phyloP scores from a whole-genome alignment of 2,329 filamentous ascomycete genomes.

The Ophiostoma sp. region DNA sequence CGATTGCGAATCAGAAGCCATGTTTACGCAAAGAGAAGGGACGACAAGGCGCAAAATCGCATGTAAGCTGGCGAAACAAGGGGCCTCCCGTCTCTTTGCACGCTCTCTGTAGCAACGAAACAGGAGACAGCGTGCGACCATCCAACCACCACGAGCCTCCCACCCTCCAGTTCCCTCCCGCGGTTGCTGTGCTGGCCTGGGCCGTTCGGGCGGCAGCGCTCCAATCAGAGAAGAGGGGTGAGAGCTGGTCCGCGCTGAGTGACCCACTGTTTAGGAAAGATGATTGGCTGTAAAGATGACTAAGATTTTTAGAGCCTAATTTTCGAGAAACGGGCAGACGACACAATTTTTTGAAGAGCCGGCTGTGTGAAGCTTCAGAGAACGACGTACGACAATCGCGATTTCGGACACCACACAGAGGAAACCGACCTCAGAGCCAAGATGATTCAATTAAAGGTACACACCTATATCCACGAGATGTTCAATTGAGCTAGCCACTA shows the following conservation, averaged over 20 bases:
- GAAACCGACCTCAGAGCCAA: slow-evolving; percentile 42
- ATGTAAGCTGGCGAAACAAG: slow-evolving; percentile 12
- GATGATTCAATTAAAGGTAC: slow-evolving; percentile 91
- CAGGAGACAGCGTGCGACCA: neutral
- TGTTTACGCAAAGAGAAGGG: neutral
- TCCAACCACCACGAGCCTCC: neutral
- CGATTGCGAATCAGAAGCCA: neutral
- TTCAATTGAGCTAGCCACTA: neutral
- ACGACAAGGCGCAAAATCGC: neutral
- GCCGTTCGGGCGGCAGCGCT: neutral
- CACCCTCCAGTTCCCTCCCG: neutral
- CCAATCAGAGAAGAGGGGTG: slow-evolving; percentile 7
- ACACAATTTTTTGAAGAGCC: slow-evolving; percentile 5
- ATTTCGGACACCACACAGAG: slow-evolving; percentile 12
- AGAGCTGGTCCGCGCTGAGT: neutral
- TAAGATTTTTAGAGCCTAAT: slow-evolving; percentile 13
- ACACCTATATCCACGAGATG: no score
- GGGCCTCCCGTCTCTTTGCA: neutral
- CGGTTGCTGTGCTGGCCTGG: slow-evolving; percentile 16
- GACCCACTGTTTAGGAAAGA: neutral
- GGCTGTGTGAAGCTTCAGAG: neutral
- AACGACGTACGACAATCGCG: neutral
- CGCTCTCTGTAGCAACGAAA: slow-evolving; percentile 6
- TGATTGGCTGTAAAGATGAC: slow-evolving; percentile 20
- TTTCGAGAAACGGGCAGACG: neutral